These are phyloP conservation scores for Ophiocordyceps unilateralis DNA, from an alignment of 2,329 filamentous ascomycete species.

Conservation along the genomic window DNA sequence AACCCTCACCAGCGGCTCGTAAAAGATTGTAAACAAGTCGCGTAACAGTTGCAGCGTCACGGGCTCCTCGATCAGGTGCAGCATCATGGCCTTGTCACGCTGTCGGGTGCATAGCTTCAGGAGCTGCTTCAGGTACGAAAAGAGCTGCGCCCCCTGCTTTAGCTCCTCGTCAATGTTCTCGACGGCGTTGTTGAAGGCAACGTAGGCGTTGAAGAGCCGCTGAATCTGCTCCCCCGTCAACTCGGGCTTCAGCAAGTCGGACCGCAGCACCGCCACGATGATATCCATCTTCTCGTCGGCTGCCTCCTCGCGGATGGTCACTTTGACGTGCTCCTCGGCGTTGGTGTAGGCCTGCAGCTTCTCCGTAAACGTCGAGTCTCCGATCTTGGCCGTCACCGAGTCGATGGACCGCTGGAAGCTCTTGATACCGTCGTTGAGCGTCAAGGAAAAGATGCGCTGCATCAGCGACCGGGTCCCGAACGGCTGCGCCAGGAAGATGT, in stretches of 20 bases:
- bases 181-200: slow-evolving; percentile 88
- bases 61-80: slow-evolving; percentile 85
- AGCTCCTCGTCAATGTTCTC: slow-evolving; percentile 82
- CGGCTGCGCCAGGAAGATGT: slow-evolving; percentile 89
- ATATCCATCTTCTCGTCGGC: slow-evolving; percentile 60
- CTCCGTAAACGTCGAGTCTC: slow-evolving; percentile 59
- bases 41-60: slow-evolving; percentile 94
- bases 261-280: slow-evolving; percentile 68
- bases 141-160: slow-evolving; percentile 76
- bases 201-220: slow-evolving; percentile 82
- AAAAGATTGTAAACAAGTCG: slow-evolving; percentile 96
- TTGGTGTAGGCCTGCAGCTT: slow-evolving; percentile 73
- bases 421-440: slow-evolving; percentile 76
- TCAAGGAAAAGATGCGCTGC: slow-evolving; percentile 86
- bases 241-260: slow-evolving; percentile 56
- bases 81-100: slow-evolving; percentile 94
- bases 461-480: slow-evolving; percentile 80
- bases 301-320: slow-evolving; percentile 57
- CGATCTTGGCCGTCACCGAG: slow-evolving; percentile 56
- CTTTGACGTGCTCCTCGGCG: slow-evolving; percentile 58
- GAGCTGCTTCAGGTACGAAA: slow-evolving; percentile 87
- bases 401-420: slow-evolving; percentile 80
- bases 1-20: slow-evolving; percentile 88
- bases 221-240: slow-evolving; percentile 62
- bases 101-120: slow-evolving; percentile 83